phyloP scores from a whole-genome alignment of 352 stramenopile genomes.

The Globisporangium polare region DNA sequence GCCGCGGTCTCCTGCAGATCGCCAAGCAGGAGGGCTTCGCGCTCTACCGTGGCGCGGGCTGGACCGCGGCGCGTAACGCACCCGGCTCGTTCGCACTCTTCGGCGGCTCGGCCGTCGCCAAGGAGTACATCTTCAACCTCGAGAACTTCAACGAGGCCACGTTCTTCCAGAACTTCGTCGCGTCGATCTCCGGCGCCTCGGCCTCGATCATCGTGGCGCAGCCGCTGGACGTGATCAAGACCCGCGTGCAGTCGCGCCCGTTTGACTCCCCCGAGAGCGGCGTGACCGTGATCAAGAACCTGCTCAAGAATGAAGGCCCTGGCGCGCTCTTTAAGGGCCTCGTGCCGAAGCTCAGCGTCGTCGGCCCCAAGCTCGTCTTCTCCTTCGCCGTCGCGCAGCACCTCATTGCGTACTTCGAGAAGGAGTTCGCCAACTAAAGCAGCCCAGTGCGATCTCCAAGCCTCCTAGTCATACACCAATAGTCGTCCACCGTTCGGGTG shows the following conservation, averaged over 20 bases:
- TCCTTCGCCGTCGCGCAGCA: constrained; percentile 95
- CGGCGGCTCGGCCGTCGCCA: constrained; percentile 84
- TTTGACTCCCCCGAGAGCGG: constrained; percentile 94
- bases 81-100: constrained; percentile 95
- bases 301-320: constrained; percentile 91
- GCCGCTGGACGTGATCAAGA: constrained; percentile 96
- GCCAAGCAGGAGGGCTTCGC: constrained; percentile 90
- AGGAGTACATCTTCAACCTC: constrained; percentile 90
- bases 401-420: constrained; percentile 93
- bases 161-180: constrained; percentile 92
- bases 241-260: constrained; percentile 89
- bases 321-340: constrained; percentile 94
- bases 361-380: constrained; percentile 96
- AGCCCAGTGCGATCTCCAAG: neutral
- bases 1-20: constrained; percentile 90
- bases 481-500: constrained; percentile 20
- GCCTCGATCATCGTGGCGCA: constrained; percentile 89
- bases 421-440: constrained; percentile 41
- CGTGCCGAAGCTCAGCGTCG: constrained; percentile 93
- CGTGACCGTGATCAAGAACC: constrained; percentile 87
- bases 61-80: constrained; percentile 93
- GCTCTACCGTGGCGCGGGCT: constrained; percentile 89
- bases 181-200: constrained; percentile 76
- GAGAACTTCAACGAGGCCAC: constrained; percentile 88
- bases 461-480: constrained; percentile 8